Evolutionary conservation across 2,329 filamentous ascomycete species (phyloP), one percentile per base, ranked within the genome.

Genomic region (Scedosporium minutisporum): DNA sequence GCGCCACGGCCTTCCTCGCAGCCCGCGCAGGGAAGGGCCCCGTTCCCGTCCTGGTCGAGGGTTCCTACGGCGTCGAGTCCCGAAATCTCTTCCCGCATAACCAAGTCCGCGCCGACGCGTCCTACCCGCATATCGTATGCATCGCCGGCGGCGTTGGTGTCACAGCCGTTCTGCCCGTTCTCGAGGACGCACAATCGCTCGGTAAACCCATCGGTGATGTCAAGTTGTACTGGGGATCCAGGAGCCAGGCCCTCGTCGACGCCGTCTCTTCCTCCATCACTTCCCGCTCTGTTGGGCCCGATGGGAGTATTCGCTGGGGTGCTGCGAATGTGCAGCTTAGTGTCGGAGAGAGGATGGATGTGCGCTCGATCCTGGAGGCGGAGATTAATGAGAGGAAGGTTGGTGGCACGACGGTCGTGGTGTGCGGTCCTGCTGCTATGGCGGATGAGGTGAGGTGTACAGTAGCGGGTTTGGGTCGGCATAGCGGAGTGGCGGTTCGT

Each of bases 141-240:
- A 71, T 73, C 5, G 71, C 71, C 0, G 71, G 71, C 3, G 71
- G 71, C 27, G 71, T 73, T 5, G 71, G 71, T 16, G 63, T 72
- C 44, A 71, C 71, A 1, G 71, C 67, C 4, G 66, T 72, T 0
- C 57, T 73, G 1, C 70, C 71, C 2, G 64, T 67, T 3, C 65
- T 72, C 2, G 65, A 66, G 48, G 60, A 60, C 33, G 68, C 68
- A 1, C 59, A 68, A 5, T 69, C 64, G 4, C 61, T 68, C 12
- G 67, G 65, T 5, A 62, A 63, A 12, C 63, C 67, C 4, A 27
- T 67, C 6, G 71, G 71, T 0, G 66, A 64, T 0, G 69, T 68
- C 16, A 73, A 70, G 63, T 57, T 73, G 0, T 73, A 66, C 63
- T 73, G 71, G 71, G 70, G 70, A 1, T 64, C 68, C 3, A 69